Conservation (phyloP, 306 rosid genomes). For the Dryas alaskensis region DNA sequence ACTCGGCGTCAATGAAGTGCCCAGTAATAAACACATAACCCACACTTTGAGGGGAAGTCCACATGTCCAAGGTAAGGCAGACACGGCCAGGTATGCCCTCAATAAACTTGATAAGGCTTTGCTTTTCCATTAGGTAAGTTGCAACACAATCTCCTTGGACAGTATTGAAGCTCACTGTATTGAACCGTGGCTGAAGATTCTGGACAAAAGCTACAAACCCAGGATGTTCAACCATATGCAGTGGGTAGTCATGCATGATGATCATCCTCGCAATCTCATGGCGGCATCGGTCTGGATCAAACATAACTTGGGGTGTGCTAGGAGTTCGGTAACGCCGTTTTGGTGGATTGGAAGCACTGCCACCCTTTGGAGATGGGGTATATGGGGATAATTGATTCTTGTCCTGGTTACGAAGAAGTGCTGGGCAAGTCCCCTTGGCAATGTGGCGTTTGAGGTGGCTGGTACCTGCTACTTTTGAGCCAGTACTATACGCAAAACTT, state of each 20-base stretch:
- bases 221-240: constrained; percentile 94
- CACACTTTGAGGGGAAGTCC: constrained; percentile 81
- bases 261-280: constrained; percentile 95
- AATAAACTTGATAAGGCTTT: constrained; percentile 52
- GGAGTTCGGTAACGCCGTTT: constrained; percentile 72
- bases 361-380: constrained; percentile 57
- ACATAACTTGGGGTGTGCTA: constrained; percentile 53
- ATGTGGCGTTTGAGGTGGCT: constrained; percentile 97
- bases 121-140: constrained; percentile 77
- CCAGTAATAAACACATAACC: constrained; percentile 88
- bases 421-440: constrained; percentile 85
- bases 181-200: constrained; percentile 90
- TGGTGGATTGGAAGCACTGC: constrained; percentile 48
- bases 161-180: constrained; percentile 83
- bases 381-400: constrained; percentile 52
- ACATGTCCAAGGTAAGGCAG: constrained; percentile 77
- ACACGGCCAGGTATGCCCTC: constrained; percentile 79
- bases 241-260: constrained; percentile 94
- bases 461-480: constrained; percentile 92
- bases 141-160: constrained; percentile 97
- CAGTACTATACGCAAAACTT: constrained; percentile 95
- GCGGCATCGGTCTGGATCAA: constrained; percentile 85
- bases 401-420: constrained; percentile 66
- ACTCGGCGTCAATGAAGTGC: constrained; percentile 80
- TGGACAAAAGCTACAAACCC: constrained; percentile 85